Evolutionary conservation across 176 grass and related monocot species (phyloP).

Genomic region (Themeda triandra): DNA sequence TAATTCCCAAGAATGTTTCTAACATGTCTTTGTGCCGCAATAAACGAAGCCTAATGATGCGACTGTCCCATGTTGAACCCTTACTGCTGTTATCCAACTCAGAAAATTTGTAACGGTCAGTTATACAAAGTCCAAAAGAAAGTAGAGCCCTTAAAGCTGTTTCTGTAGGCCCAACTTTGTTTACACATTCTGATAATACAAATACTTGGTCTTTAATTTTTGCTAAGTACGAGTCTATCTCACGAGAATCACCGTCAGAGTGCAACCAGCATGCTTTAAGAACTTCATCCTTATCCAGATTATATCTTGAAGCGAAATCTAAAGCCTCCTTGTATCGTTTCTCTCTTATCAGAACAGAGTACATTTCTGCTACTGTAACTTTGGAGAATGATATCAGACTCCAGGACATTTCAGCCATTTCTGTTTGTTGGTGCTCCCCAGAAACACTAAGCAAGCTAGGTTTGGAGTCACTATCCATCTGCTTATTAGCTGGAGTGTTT

Average conservation of each 20-base stretch:
- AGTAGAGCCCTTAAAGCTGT: slow-evolving; percentile 67
- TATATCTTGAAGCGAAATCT: slow-evolving; percentile 59
- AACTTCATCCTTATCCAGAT: slow-evolving; percentile 85
- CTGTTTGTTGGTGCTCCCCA: slow-evolving; percentile 16
- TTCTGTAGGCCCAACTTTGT: slow-evolving; percentile 73
- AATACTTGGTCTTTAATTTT: slow-evolving; percentile 82
- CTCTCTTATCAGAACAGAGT: slow-evolving; percentile 57
- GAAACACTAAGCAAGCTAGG: not conserved
- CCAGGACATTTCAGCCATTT: slow-evolving; percentile 57
- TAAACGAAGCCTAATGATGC: slow-evolving; percentile 69
- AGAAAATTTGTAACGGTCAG: slow-evolving; percentile 66
- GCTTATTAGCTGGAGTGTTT: slow-evolving; percentile 15
- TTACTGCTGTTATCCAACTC: slow-evolving; percentile 37
- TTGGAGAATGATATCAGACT: slow-evolving; percentile 68
- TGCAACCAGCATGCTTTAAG: slow-evolving; percentile 79
- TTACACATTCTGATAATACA: slow-evolving; percentile 91
- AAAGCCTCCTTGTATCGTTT: slow-evolving; percentile 66
- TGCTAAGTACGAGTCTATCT: slow-evolving; percentile 67
- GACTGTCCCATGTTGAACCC: slow-evolving; percentile 57
- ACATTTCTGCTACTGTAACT: slow-evolving; percentile 78
- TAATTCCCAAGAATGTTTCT: slow-evolving; percentile 95
- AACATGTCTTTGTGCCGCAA: slow-evolving; percentile 74
- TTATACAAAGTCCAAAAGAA: slow-evolving; percentile 78
- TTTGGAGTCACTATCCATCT: slow-evolving; percentile 15
- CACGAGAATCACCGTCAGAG: slow-evolving; percentile 50